Base-by-base conservation (phyloP, 2,329 filamentous ascomycete species). In the Cadophora sp. region DNA sequence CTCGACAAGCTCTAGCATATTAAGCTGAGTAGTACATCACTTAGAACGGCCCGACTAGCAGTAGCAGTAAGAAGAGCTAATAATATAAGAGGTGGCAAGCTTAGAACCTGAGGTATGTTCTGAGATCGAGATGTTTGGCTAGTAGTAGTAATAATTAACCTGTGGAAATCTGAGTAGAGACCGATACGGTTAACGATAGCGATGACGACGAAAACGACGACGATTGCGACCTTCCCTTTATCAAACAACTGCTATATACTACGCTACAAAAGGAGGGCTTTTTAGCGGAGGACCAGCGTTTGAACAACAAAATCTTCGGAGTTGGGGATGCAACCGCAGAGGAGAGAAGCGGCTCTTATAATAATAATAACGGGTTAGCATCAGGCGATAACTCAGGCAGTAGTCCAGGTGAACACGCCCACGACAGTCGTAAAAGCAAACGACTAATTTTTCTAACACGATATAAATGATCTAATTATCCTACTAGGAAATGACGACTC, bases 81-180 rank as follows among this genome's bases (percentile, higher is more conserved):
- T 65, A 61, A 68, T 68, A 34, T 24, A 62, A 43, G 63, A 50
- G 50, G 65, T 50, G 34, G 70, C 65, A 48, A 34, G 29, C 64
- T 53, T 65, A 50, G 59, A 67, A 71, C 68, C 48, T 68, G 66
- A 73, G 66, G 69, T 73, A 71, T 50, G 66, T 50, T 64, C 26
- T 64, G 31, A 68, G 58, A 34, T 34, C 31, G 69, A 70, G 62
- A 65, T 70, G 29, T 71, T 72, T 65, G 12, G 62, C 60, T 71
- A 29, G 56, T 71, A 70, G 69, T 43, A 65, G 62, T 48, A 48
- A 50, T 71, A 59, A 69, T 59, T 69, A 53, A 72, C 56, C 27
- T 69, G 34, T 66, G 46, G 62, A 61, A 26, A 62, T 69, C 31
- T 71, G 64, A 65, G 34, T 24, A 68, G 48, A 43, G 58, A 73